These are phyloP conservation scores for Xylaria arbuscula DNA, from an alignment of 2,329 filamentous ascomycete genomes.

Conservation along the genomic window DNA sequence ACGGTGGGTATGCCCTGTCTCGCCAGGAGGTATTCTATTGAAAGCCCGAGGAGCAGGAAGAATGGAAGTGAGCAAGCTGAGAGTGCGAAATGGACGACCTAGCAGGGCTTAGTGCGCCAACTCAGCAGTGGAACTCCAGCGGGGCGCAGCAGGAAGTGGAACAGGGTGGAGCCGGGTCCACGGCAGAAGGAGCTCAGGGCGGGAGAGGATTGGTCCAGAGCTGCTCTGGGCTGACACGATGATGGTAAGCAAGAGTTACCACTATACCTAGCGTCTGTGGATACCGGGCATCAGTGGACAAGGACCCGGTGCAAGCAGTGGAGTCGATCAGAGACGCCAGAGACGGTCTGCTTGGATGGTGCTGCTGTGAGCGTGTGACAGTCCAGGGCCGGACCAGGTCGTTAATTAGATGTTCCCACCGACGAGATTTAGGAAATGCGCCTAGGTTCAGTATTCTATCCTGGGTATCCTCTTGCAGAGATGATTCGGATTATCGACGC, in stretches of 20 bases:
- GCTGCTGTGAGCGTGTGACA: slow-evolving; percentile 6
- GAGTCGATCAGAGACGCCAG: slow-evolving; percentile 26
- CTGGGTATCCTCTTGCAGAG: not conserved
- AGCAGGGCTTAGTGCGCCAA: slow-evolving; percentile 47
- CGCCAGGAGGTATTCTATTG: slow-evolving; percentile 16
- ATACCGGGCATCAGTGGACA: slow-evolving; percentile 10
- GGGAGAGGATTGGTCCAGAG: slow-evolving; percentile 48
- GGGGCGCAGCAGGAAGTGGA: slow-evolving; percentile 40
- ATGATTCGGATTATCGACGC: not conserved
- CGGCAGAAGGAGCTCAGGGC: slow-evolving; percentile 38
- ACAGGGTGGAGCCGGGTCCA: slow-evolving; percentile 30
- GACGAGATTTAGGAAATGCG: slow-evolving; percentile 10
- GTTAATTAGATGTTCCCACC: slow-evolving; percentile 17
- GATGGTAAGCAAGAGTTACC: slow-evolving; percentile 38
- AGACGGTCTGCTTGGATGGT: slow-evolving; percentile 26
- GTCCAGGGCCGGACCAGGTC: slow-evolving; percentile 17
- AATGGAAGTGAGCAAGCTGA: slow-evolving; percentile 24
- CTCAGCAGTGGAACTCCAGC: slow-evolving; percentile 44
- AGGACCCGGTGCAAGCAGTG: slow-evolving; percentile 32
- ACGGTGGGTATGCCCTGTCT: slow-evolving; percentile 15
- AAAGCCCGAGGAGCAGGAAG: slow-evolving; percentile 15
- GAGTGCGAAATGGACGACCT: slow-evolving; percentile 36
- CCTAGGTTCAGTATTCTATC: not conserved
- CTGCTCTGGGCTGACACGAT: slow-evolving; percentile 49
- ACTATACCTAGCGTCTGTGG: slow-evolving; percentile 10